Evolutionary conservation across 805 yeast species (phyloP).

Genomic region (Grigorovia transvaalensis): DNA sequence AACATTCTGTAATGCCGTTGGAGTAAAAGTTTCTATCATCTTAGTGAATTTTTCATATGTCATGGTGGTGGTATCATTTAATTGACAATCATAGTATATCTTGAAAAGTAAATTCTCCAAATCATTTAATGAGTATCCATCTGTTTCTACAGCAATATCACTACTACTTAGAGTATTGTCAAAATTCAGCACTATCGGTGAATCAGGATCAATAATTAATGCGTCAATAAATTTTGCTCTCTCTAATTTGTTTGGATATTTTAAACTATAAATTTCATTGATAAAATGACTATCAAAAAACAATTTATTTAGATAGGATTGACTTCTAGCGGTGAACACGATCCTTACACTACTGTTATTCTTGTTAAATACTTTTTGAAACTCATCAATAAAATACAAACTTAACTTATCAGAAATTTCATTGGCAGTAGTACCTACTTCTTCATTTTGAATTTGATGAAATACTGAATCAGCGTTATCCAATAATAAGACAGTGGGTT

Average conservation of each 20-base stretch:
- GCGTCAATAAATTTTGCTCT: constrained; percentile 40
- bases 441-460: constrained; percentile 40
- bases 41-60: constrained; percentile 30
- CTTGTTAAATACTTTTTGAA: constrained; percentile 29
- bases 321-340: constrained; percentile 53
- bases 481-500: constrained; percentile 63
- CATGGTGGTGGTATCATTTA: background rate
- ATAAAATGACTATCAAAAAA: constrained; percentile 61
- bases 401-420: constrained; percentile 49
- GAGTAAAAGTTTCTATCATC: constrained; percentile 61
- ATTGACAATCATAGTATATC: constrained; percentile 41
- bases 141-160: constrained; percentile 60
- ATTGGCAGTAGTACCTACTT: constrained; percentile 40
- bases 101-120: constrained; percentile 62
- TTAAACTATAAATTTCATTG: constrained; percentile 49
- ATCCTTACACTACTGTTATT: constrained; percentile 40
- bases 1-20: constrained; percentile 78
- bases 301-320: constrained; percentile 50
- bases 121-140: constrained; percentile 84
- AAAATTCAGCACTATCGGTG: background rate
- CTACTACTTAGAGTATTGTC: constrained; percentile 30
- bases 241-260: constrained; percentile 58
- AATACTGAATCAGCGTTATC: constrained; percentile 72
- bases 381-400: constrained; percentile 44
- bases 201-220: constrained; percentile 22